Percentiles rank a stretch among this genome's conserved stretches.
Evolutionary conservation across 2,329 filamentous ascomycete genomes (phyloP).

Genomic region (Neurospora crassa): DNA sequence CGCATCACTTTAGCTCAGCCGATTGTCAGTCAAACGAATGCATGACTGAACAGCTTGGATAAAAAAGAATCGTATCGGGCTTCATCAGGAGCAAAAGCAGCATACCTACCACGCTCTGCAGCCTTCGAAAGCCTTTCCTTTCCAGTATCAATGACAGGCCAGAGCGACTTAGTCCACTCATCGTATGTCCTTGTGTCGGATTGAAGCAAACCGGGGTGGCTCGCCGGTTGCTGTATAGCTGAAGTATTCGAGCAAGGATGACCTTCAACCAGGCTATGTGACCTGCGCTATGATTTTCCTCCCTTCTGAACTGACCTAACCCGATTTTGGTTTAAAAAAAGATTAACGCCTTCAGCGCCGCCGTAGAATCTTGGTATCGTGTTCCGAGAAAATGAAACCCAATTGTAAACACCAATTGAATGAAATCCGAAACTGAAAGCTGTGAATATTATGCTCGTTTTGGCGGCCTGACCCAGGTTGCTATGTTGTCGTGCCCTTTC

Average conservation of each 20-base stretch:
- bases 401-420: neutral
- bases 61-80: neutral
- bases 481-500: neutral
- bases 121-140: neutral
- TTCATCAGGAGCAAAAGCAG: neutral
- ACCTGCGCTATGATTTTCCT: neutral
- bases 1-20: neutral
- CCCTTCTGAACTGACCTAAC: neutral
- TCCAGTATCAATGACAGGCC: neutral
- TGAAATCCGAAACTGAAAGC: neutral
- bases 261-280: neutral
- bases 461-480: neutral
- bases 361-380: neutral
- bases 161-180: neutral
- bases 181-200: neutral
- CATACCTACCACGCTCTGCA: neutral
- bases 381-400: neutral
- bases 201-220: neutral
- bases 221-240: neutral
- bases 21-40: neutral
- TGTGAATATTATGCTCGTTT: neutral
- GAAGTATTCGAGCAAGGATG: neutral
- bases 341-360: slow-evolving; percentile 6
- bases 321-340: neutral
- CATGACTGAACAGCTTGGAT: neutral